These are phyloP conservation scores for Ophiostoma angusticollis DNA, from an alignment of 2,329 filamentous ascomycete genomes.

Conservation along the genomic window DNA sequence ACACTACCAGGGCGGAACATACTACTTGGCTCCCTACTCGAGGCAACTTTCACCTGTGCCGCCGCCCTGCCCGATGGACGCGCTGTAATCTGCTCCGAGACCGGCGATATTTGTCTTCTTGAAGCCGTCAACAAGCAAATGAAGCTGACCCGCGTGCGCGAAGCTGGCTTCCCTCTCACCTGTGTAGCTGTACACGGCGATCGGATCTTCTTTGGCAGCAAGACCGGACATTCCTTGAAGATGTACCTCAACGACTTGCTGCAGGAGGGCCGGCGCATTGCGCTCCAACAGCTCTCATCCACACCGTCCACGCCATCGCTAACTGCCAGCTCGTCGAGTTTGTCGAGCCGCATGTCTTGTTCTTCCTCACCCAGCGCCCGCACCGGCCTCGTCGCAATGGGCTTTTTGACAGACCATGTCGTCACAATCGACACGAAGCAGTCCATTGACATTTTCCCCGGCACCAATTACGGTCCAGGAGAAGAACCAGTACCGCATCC, in stretches of 20 bases:
- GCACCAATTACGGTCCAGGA: conserved; percentile 29
- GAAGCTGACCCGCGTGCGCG: conserved; percentile 53
- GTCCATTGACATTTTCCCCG: conserved; percentile 55
- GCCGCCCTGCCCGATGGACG: conserved; percentile 57
- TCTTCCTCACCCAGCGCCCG: conserved; percentile 26
- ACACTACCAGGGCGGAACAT: conserved; percentile 80
- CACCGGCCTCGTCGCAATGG: conserved; percentile 50
- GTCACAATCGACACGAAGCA: conserved; percentile 65
- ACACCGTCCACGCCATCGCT: conserved; percentile 22
- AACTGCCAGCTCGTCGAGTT: not conserved
- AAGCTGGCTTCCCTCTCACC: conserved; percentile 53
- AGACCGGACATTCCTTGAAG: conserved; percentile 44
- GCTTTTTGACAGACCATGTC: conserved; percentile 52
- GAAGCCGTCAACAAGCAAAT: conserved; percentile 64
- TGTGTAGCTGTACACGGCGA: conserved; percentile 51
- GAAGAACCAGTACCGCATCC: conserved; percentile 26
- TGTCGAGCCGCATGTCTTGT: conserved; percentile 14
- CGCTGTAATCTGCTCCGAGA: conserved; percentile 75
- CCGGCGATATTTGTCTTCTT: conserved; percentile 77
- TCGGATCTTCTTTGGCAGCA: conserved; percentile 56
- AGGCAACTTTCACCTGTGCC: conserved; percentile 73
- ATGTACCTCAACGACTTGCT: conserved; percentile 39
- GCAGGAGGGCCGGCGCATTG: conserved; percentile 6
- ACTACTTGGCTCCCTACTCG: conserved; percentile 66
- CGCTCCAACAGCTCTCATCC: not conserved